Evolutionary conservation across 2,329 filamentous ascomycete species (phyloP), one percentile per base, ranked within the genome.

Genomic region (Ceratocystis smalleyi): DNA sequence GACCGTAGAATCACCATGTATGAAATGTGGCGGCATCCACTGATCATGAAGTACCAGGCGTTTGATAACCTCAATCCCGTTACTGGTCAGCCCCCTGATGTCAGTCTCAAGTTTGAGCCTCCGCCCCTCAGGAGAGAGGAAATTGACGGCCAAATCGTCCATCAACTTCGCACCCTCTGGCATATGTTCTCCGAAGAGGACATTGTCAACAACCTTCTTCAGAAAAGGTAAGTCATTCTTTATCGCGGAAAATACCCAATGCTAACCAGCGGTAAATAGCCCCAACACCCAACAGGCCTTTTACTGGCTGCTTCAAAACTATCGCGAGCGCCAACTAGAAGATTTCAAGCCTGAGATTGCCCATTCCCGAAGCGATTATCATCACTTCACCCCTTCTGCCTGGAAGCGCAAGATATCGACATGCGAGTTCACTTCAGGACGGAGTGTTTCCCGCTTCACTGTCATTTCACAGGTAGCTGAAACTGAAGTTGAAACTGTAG

Each of bases 261-360:
- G 32, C 71, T 74, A 67, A 74, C 68, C 47, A 40, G 35, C 1
- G 3, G 10, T 67, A 54, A 59, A n/a, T 40, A 92, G 88, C 68
- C 78, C 83, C 3, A 97, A 95, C 68, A 89, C 96, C 64, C 91
- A 96, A 72, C 95, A 96, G 71, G 81, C 92, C 69, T 96, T 97
- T 74, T 99, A 97, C 74, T 87, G 85, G 74, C 81, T 95, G 22
- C 80, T 99, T 6, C 76, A 87, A 68, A 87, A 86, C 72, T 95
- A 96, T 72, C 83, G 89, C 55, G 85, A 95, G 68, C 85, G 89
- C 67, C 86, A 94, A 69, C 75, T 95, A 1, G 91, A 97, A 72
- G 89, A 96, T 71, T 97, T 94, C 71, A 87, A 87, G 66, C 84
- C 85, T 35, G 82, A 88, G 24, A 77, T 96, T 64, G 83, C 83